Conservation (phyloP, 2,329 filamentous ascomycete species). For the Cladophialophora psammophila region DNA sequence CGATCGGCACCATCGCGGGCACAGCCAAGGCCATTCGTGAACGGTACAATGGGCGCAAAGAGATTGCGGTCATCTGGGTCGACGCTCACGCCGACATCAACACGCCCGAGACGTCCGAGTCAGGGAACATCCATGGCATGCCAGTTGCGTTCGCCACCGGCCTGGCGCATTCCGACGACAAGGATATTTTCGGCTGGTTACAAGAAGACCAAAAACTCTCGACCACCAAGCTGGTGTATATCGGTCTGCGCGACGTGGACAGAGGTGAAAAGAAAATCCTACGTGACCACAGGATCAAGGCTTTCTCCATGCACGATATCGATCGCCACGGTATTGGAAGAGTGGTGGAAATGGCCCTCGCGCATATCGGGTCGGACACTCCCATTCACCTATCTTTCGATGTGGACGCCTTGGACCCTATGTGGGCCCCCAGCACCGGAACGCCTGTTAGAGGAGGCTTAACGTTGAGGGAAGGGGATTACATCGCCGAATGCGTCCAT, state of each 20-base stretch:
- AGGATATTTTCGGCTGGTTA: slow-evolving; percentile 91
- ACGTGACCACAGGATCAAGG: slow-evolving; percentile 86
- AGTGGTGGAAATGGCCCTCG: slow-evolving; percentile 98
- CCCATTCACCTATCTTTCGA: slow-evolving; percentile 98
- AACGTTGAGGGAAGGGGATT: slow-evolving; percentile 94
- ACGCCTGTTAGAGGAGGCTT: slow-evolving; percentile 92
- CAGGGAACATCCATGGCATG: slow-evolving; percentile 98
- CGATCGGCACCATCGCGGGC: slow-evolving; percentile 90
- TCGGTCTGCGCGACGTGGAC: slow-evolving; percentile 92
- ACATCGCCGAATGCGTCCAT: slow-evolving; percentile 88
- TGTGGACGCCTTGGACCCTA: slow-evolving; percentile 92
- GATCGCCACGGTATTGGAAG: slow-evolving; percentile 94
- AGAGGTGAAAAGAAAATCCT: slow-evolving; percentile 92
- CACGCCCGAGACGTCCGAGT: slow-evolving; percentile 85
- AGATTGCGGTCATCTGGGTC: slow-evolving; percentile 97
- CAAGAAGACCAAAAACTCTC: slow-evolving; percentile 65
- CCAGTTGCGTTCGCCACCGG: slow-evolving; percentile 91
- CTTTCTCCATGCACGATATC: slow-evolving; percentile 98
- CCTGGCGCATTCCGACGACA: slow-evolving; percentile 75
- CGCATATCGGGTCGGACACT: slow-evolving; percentile 90
- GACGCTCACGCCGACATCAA: slow-evolving; percentile 99
- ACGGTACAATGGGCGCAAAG: slow-evolving; percentile 70
- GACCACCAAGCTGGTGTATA: slow-evolving; percentile 91
- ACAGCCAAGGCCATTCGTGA: slow-evolving; percentile 86
- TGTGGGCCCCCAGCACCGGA: slow-evolving; percentile 95